Evolutionary conservation across 129 eudicot genomes (phyloP).

Genomic region (Tagetes erecta): DNA sequence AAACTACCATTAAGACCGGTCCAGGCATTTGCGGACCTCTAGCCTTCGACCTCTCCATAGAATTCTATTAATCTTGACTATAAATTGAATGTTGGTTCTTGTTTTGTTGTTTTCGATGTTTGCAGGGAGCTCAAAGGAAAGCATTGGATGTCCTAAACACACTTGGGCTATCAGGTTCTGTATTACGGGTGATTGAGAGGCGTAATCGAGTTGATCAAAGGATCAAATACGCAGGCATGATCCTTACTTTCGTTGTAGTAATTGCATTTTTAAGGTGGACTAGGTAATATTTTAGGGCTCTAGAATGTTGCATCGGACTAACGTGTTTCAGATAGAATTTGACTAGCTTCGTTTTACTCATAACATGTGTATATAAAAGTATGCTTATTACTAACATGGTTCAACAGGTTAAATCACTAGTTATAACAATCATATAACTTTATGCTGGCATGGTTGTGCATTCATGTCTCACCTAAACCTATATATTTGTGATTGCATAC

Average conservation of each 20-base stretch:
- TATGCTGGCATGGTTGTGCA: background rate
- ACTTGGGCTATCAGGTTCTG: conserved; percentile 84
- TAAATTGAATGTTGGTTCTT: background rate
- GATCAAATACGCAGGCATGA: conserved; percentile 94
- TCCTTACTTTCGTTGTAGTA: conserved; percentile 61
- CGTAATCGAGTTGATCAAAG: conserved; percentile 84
- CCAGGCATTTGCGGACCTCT: too few relatives aligned
- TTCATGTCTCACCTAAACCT: background rate
- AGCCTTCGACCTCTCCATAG: background rate
- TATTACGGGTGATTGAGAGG: conserved; percentile 81
- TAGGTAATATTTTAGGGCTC: conserved; percentile 33
- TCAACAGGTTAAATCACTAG: background rate
- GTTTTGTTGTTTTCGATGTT: background rate
- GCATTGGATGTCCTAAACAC: conserved; percentile 93
- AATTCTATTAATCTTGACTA: background rate
- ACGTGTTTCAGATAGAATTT: background rate
- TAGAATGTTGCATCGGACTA: background rate
- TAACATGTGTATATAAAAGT: background rate
- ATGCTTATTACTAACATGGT: background rate
- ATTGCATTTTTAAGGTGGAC: conserved; percentile 86
- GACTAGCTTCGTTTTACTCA: background rate
- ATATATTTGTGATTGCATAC: background rate
- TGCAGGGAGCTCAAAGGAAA: conserved; percentile 95
- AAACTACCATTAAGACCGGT: too few relatives aligned
- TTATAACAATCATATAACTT: background rate